Evolutionary conservation across 2,329 filamentous ascomycete genomes (phyloP).

Genomic region (Remersonia thermophila): DNA sequence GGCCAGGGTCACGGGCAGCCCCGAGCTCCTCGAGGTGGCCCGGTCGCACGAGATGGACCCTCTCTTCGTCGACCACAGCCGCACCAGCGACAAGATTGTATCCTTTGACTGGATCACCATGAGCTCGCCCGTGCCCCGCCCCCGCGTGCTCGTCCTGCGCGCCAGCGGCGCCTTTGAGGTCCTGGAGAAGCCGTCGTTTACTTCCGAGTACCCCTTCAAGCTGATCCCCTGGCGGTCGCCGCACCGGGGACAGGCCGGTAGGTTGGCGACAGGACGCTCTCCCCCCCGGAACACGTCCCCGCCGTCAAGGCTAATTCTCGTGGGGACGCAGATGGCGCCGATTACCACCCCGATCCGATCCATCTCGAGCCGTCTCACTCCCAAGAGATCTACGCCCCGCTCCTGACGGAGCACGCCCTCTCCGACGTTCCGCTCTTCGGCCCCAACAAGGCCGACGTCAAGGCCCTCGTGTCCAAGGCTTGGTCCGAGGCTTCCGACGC

Average conservation of each 20-base stretch:
- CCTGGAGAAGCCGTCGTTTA: conserved; percentile 46
- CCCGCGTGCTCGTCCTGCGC: conserved; percentile 46
- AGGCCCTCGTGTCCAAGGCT: conserved; percentile 27
- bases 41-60: conserved; percentile 52
- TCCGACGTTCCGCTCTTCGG: conserved; percentile 47
- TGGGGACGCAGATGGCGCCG: background rate
- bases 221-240: conserved; percentile 49
- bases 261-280: no score
- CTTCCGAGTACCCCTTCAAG: conserved; percentile 46
- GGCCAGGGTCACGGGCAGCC: conserved; percentile 32
- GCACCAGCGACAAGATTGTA: conserved; percentile 48
- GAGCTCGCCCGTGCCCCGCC: conserved; percentile 40
- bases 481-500: conserved; percentile 11
- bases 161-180: conserved; percentile 51
- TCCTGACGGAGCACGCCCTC: conserved; percentile 41
- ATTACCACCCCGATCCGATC: conserved; percentile 30
- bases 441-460: conserved; percentile 32
- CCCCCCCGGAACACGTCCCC: no score
- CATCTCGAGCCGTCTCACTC: conserved; percentile 44
- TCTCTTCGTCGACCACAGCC: conserved; percentile 37
- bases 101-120: conserved; percentile 58
- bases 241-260: conserved; percentile 44
- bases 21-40: conserved; percentile 46
- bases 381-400: conserved; percentile 39
- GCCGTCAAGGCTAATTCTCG: no score